Conservation (phyloP, 2,329 filamentous ascomycete genomes). For the Septoria linicola region DNA sequence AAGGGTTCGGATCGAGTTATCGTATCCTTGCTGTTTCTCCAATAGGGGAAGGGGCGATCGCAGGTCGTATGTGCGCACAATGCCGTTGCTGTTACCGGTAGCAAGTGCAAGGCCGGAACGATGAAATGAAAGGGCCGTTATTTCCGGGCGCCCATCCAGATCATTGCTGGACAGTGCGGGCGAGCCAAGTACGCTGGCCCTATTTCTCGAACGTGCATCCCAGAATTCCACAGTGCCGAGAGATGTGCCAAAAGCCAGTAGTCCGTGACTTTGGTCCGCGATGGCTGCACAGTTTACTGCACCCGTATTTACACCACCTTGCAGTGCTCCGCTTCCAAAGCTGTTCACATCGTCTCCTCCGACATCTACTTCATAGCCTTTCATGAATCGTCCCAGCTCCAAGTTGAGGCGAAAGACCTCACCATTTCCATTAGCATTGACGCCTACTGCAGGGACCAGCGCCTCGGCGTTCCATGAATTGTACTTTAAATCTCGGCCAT, state of each 20-base stretch:
- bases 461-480: constrained; percentile 80
- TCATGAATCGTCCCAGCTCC: constrained; percentile 90
- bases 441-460: constrained; percentile 80
- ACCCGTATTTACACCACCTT: constrained; percentile 81
- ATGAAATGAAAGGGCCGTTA: constrained; percentile 86
- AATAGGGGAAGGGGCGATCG: constrained; percentile 82
- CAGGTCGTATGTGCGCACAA: constrained; percentile 88
- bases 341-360: constrained; percentile 73
- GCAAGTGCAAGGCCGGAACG: constrained; percentile 80
- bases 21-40: constrained; percentile 94
- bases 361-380: constrained; percentile 86
- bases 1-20: constrained; percentile 85
- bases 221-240: constrained; percentile 96
- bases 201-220: constrained; percentile 80
- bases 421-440: constrained; percentile 80
- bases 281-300: constrained; percentile 84
- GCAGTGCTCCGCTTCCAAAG: constrained; percentile 69
- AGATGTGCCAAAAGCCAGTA: constrained; percentile 90
- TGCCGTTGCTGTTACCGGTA: constrained; percentile 81
- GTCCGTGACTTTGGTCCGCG: constrained; percentile 83
- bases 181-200: constrained; percentile 72
- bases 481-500: constrained; percentile 86
- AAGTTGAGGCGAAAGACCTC: constrained; percentile 93
- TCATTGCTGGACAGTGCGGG: constrained; percentile 36
- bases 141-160: constrained; percentile 54